Conservation (phyloP, 108 stramenopile genomes). For the Cyclostephanos invisitatus region DNA sequence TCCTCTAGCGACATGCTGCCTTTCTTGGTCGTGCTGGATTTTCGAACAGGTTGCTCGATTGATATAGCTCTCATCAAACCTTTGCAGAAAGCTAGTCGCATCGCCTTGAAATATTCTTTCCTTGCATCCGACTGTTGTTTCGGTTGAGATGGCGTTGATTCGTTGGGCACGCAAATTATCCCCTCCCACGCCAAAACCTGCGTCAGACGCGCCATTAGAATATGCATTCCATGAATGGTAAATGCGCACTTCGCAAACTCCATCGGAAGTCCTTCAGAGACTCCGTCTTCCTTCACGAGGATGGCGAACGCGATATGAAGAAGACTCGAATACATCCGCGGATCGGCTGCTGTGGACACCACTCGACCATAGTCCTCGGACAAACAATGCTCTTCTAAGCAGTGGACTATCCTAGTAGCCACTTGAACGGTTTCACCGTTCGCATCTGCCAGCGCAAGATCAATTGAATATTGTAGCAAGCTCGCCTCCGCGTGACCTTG, state of each 20-base stretch:
- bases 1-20: constrained; percentile 19
- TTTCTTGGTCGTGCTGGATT: constrained; percentile 4
- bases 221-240: constrained; percentile 62
- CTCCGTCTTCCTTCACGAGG: constrained; percentile 41
- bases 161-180: constrained; percentile 1
- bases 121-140: constrained; percentile 8
- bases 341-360: constrained; percentile 58
- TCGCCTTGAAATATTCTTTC: constrained; percentile 25
- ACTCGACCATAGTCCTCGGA: constrained; percentile 51
- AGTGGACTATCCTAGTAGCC: constrained; percentile 59
- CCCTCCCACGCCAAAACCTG: constrained; percentile 44
- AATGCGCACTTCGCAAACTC: constrained; percentile 55
- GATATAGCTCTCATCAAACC: constrained; percentile 64
- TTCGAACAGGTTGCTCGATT: constrained; percentile 14
- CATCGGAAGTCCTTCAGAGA: constrained; percentile 27
- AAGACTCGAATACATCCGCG: constrained; percentile 54
- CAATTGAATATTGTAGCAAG: constrained; percentile 50
- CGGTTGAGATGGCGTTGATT: constrained; percentile 4
- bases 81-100: constrained; percentile 58
- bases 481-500: constrained; percentile 36
- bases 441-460: constrained; percentile 53
- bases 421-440: constrained; percentile 42
- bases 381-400: constrained; percentile 56
- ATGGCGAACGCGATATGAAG: constrained; percentile 55
- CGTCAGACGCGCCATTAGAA: constrained; percentile 64